Conservation (phyloP, 768 basidiomycete species). For the Termitomyces bulborhizus region DNA sequence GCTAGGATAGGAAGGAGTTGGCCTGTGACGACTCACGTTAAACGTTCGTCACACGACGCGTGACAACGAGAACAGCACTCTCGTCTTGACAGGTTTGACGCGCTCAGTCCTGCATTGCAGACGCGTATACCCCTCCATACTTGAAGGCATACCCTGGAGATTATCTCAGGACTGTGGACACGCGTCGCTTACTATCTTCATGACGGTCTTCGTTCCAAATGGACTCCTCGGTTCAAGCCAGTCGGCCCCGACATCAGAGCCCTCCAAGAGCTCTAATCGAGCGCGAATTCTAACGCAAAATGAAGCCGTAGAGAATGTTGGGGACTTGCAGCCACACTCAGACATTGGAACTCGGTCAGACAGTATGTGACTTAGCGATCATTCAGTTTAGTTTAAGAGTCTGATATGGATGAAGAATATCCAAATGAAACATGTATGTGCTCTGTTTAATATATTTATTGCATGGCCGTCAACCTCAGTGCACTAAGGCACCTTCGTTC, state of each 20-base stretch:
- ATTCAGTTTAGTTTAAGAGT: neutral
- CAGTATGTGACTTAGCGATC: neutral
- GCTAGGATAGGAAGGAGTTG: too few species aligned
- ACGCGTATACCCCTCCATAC: neutral
- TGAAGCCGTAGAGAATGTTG: neutral
- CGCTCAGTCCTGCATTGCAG: neutral
- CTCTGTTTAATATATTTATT: neutral
- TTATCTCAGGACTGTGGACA: neutral
- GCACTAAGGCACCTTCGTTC: neutral
- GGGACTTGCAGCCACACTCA: neutral
- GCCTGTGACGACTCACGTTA: neutral
- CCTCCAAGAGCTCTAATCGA: neutral
- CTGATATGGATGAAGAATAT: neutral
- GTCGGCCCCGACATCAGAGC: neutral
- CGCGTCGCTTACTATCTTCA: neutral
- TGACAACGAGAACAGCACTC: neutral
- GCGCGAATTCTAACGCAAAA: neutral
- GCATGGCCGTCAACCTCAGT: neutral
- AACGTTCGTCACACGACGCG: neutral
- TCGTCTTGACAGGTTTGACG: neutral
- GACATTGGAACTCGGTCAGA: neutral
- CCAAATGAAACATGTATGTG: neutral
- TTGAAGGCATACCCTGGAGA: neutral
- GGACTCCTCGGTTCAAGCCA: conserved; percentile 8
- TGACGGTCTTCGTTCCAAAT: conserved; percentile 15